Evolutionary conservation across 1,139 yeast species (phyloP), one percentile per base, ranked within the genome.

Genomic region (Pichia sp.): DNA sequence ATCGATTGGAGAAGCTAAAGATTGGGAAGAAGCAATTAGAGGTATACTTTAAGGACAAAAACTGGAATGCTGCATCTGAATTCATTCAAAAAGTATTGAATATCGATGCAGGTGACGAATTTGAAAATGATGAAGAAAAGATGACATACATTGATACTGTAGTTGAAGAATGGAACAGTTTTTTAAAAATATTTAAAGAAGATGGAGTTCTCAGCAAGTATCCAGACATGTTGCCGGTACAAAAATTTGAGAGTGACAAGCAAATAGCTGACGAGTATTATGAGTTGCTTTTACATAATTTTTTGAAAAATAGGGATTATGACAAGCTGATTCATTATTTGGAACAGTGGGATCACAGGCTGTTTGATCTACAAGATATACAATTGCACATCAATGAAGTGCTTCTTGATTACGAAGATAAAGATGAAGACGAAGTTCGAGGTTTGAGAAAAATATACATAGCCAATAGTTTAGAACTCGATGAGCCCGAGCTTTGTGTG

Each of bases 1-100:
- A 75, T 13, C 75, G 78, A 5, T 62, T 68, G 2, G 80, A 81
- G 57, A 71, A 93, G 50, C 69, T 86, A 34, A 73, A 76, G 41
- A 75, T 82, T 51, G 98, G 96, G 1, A 67, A 82, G 4, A 75
- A 75, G 51, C 84, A 88, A 68, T 80, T 87, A 13, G 82, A 85
- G 50, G 64, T 70, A n/a, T 75, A 84, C 47, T 67, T 86, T 1
- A 72, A 76, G 15, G 65, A 69, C 1, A 76, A 76, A 11, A 65
- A 78, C 2, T 89, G 93, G 95, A 62, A 62, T 0, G 75, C 72
- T 29, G 89, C 90, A 0, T 79, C 82, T 0, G 59, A 59, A 4
- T 81, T 85, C 59, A 70, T 89, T 45, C 59, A 67, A 1, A 64
- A 64, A 31, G 76, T 83, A 1, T 68, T 82, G 30, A 67, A 66